phyloP scores from a whole-genome alignment of 306 rosid genomes.

The Glycine tomentella region DNA sequence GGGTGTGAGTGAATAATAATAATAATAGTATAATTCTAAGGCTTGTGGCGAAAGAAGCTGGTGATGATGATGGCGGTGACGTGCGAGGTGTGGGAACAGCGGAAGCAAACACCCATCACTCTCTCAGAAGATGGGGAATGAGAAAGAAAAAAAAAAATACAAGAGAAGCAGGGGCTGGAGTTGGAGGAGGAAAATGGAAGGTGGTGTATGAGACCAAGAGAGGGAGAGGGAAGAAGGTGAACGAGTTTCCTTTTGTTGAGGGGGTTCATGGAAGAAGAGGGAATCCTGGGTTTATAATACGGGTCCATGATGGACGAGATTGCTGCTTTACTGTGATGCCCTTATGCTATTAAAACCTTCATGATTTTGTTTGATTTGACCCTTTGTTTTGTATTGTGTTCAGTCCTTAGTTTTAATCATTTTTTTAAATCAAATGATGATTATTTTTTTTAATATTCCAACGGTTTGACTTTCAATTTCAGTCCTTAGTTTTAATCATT shows the following conservation, averaged over 20 bases:
- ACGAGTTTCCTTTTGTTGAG: background rate
- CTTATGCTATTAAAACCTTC: background rate
- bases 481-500: no score
- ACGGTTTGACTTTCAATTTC: no score
- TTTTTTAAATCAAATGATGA: no score
- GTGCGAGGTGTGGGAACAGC: slow-evolving; percentile 83
- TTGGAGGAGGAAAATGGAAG: background rate
- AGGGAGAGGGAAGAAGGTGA: background rate
- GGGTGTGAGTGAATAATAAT: no score
- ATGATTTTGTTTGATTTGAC: background rate
- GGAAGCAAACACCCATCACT: slow-evolving; percentile 74
- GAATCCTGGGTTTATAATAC: slow-evolving; percentile 37
- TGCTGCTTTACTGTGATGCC: slow-evolving; percentile 42
- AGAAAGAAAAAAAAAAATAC: no score
- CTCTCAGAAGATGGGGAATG: background rate
- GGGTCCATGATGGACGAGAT: background rate
- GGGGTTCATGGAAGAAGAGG: background rate
- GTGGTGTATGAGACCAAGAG: no score
- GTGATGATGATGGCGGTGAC: slow-evolving; percentile 80
- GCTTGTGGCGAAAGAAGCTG: slow-evolving; percentile 85
- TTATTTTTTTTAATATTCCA: no score
- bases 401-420: no score
- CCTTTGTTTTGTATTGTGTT: no score
- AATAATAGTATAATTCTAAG: slow-evolving; percentile 27
- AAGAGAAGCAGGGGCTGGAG: background rate